Conservation (phyloP, 768 basidiomycete genomes). For the Termitomyces sp. region DNA sequence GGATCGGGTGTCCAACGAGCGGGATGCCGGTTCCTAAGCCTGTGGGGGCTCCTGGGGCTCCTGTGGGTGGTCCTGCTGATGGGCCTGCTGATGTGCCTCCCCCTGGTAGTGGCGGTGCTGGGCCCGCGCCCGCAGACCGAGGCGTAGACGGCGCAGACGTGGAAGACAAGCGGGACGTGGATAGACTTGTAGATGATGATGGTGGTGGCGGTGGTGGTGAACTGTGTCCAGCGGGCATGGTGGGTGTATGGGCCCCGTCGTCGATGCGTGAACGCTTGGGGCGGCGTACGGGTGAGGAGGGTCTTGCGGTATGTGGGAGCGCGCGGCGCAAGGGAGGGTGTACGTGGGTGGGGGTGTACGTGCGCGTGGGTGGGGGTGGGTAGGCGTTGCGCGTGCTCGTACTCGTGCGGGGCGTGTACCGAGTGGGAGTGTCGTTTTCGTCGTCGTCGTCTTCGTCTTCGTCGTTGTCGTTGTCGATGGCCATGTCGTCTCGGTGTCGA, state of each 20-base stretch:
- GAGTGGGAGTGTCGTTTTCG: neutral
- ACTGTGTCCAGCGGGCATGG: too few relatives aligned
- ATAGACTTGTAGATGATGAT: too few relatives aligned
- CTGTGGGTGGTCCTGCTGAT: too few relatives aligned
- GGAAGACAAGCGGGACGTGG: neutral
- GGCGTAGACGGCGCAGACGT: neutral
- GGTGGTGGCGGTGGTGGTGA: too few relatives aligned
- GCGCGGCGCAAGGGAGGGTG: conserved; percentile 27
- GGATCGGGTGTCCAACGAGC: conserved; percentile 7
- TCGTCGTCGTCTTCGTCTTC: neutral
- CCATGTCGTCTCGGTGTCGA: neutral
- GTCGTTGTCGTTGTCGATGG: conserved; percentile 24
- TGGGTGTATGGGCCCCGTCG: neutral
- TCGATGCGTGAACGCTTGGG: neutral
- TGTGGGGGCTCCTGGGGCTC: neutral
- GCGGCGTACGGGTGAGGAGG: neutral
- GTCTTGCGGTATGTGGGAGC: conserved; percentile 6
- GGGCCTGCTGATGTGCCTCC: too few relatives aligned
- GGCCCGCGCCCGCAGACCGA: too few relatives aligned
- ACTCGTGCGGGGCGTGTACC: neutral
- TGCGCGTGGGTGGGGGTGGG: neutral
- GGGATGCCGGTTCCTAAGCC: conserved; percentile 18
- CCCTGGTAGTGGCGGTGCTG: too few relatives aligned
- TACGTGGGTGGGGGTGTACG: conserved; percentile 23
- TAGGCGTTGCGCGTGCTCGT: too few relatives aligned